phyloP scores from a whole-genome alignment of 345 rosid genomes.

The Populus ilicifolia region DNA sequence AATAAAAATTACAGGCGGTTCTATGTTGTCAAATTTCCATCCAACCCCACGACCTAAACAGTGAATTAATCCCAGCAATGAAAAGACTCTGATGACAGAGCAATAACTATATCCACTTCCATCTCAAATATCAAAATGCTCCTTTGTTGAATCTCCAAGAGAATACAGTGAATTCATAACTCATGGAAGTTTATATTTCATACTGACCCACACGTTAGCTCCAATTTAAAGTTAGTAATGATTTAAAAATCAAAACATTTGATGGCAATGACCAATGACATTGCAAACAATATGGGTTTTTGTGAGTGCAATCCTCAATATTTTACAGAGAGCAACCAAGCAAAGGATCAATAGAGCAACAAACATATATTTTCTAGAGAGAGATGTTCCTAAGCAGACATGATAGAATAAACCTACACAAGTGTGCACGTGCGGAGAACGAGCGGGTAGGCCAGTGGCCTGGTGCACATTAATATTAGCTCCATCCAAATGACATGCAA shows the following conservation, averaged over 20 bases:
- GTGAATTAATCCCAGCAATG: neutral
- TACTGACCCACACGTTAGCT: neutral
- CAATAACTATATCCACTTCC: neutral
- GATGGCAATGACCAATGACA: neutral
- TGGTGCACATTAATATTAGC: neutral
- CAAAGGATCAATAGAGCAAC: constrained; percentile 4
- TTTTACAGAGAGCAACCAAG: neutral
- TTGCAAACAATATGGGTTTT: neutral
- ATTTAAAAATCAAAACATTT: neutral
- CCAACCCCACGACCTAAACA: neutral
- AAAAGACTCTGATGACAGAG: neutral
- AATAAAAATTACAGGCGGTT: neutral
- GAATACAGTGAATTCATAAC: neutral
- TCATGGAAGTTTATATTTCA: neutral
- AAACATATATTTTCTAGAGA: neutral
- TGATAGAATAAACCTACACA: no score
- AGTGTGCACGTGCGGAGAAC: no score
- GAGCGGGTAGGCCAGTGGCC: neutral
- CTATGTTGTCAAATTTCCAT: neutral
- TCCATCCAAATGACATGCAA: neutral
- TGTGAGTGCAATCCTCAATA: neutral
- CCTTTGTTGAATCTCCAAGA: neutral
- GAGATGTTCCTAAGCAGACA: no score
- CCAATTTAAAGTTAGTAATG: neutral
- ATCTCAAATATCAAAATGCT: neutral